phyloP scores from a whole-genome alignment of 805 yeast species.

The Myxozyma monticola region DNA sequence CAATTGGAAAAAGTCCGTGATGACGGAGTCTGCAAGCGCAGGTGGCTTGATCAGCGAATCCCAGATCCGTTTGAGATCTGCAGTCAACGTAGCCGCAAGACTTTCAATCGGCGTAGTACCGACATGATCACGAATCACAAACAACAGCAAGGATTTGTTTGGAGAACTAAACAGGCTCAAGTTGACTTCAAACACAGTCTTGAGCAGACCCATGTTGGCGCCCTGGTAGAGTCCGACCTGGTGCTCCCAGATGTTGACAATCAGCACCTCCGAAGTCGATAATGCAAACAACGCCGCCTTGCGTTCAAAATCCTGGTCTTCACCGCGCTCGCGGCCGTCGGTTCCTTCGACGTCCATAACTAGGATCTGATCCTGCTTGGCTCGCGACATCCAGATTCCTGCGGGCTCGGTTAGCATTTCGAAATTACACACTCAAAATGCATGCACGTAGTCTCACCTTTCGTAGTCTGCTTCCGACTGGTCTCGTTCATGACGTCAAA shows the following conservation, averaged over 20 bases:
- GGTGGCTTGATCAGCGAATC: slow-evolving; percentile 69
- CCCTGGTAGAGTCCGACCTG: slow-evolving; percentile 97
- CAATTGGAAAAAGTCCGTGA: slow-evolving; percentile 81
- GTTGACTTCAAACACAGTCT: slow-evolving; percentile 96
- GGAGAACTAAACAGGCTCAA: slow-evolving; percentile 60
- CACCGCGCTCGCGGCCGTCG: slow-evolving; percentile 97
- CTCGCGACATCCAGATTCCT: slow-evolving; percentile 34
- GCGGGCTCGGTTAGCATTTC: too few relatives aligned
- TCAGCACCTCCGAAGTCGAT: slow-evolving; percentile 84
- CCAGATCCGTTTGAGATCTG: slow-evolving; percentile 82
- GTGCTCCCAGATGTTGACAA: slow-evolving; percentile 94
- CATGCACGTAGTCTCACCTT: slow-evolving; percentile 56
- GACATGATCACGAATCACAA: slow-evolving; percentile 89
- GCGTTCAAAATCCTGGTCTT: slow-evolving; percentile 96
- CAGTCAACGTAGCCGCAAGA: slow-evolving; percentile 63
- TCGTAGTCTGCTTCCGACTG: slow-evolving; percentile 85
- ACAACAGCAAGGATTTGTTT: slow-evolving; percentile 63
- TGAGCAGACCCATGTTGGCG: slow-evolving; percentile 91
- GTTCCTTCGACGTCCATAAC: slow-evolving; percentile 99
- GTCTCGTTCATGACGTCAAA: slow-evolving; percentile 93
- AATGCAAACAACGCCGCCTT: slow-evolving; percentile 94
- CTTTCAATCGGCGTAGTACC: slow-evolving; percentile 81
- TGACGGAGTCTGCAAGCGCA: slow-evolving; percentile 52
- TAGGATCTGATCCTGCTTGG: slow-evolving; percentile 48
- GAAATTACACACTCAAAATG: neutral